phyloP scores from a whole-genome alignment of 768 basidiomycete genomes.

The Suillus variegatus region DNA sequence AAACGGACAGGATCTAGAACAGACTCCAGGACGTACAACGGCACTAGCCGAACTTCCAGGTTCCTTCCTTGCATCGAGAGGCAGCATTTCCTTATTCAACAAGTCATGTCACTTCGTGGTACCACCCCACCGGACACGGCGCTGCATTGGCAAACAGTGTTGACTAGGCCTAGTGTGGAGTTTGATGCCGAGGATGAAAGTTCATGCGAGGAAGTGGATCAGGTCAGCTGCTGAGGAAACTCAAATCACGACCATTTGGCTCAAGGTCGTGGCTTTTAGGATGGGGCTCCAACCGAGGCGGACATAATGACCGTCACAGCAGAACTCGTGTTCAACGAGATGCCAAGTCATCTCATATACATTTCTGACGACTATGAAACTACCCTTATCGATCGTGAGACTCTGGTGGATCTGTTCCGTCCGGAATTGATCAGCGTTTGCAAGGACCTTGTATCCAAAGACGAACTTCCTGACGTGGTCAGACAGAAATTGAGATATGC shows the following conservation, averaged over 20 bases:
- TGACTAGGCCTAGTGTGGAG: neutral
- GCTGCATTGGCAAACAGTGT: neutral
- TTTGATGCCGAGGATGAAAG: neutral
- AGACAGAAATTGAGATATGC: conserved; percentile 2
- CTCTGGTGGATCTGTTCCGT: conserved; percentile 1
- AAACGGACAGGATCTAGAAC: too few relatives aligned
- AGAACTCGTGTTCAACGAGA: conserved; percentile 7
- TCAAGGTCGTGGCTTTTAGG: neutral
- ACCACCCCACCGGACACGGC: neutral
- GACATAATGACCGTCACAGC: neutral
- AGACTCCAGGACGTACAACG: too few relatives aligned
- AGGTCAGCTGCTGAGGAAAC: neutral
- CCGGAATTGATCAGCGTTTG: neutral
- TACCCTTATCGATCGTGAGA: neutral
- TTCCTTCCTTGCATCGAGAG: too few relatives aligned
- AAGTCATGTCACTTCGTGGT: neutral
- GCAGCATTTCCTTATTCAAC: neutral
- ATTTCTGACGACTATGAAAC: neutral
- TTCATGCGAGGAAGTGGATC: neutral
- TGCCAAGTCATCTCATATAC: conserved; percentile 10
- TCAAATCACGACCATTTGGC: neutral
- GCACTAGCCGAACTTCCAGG: too few relatives aligned
- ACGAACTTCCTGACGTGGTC: neutral
- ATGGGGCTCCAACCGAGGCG: neutral
- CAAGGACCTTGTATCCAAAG: conserved; percentile 1